Base-by-base conservation (phyloP, 148 eudicot genomes). In the Dysphania ambrosioides region DNA sequence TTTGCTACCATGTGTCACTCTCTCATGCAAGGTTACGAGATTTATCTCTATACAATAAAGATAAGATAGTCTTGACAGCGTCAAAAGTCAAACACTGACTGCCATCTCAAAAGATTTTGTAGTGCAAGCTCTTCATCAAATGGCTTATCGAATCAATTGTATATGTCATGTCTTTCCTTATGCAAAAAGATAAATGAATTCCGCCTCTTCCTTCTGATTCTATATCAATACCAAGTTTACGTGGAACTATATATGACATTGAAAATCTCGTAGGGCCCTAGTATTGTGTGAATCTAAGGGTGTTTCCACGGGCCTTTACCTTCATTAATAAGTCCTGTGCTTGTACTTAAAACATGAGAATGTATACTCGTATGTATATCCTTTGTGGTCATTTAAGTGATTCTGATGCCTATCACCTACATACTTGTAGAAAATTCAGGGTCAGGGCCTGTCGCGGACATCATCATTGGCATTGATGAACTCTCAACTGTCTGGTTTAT, bases 381-480 rank as follows among this genome's bases (percentile, higher is more conserved):
- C 57, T 24, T 61, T 49, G 23, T 11, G 21, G 27, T 56, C 8
- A 18, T 44, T 60, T 49, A 34, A 27, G 51, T 66, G 40, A 59
- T 6, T 29, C 75, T 80, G 18, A 74, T 70, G 68, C 61, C 65
- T 10, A 24, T 40, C 56, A 26, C 60, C 59, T 70, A 55, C 35
- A n/a, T 23, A 32, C 72, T 73, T 66, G 56, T 64, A 86, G 88
- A 88, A 94, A 83, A 23, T 87, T 62, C 96, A 86, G 87, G 83
- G 84, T 66, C 96, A 90, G 81, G 80, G 73, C 75, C 72, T 87
- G 59, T 60, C 86, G 38, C 87, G 95, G 76, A 67, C 92, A 44
- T 82, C 98, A 36, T 85, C 86, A 47, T 71, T 84, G 71, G 82
- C 85, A 55, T 92, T 81, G 79, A 78, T 86, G 87, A 90, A 86